Conservation (phyloP, 192 early-diverging fungal genomes). For the Mortierella antarctica region DNA sequence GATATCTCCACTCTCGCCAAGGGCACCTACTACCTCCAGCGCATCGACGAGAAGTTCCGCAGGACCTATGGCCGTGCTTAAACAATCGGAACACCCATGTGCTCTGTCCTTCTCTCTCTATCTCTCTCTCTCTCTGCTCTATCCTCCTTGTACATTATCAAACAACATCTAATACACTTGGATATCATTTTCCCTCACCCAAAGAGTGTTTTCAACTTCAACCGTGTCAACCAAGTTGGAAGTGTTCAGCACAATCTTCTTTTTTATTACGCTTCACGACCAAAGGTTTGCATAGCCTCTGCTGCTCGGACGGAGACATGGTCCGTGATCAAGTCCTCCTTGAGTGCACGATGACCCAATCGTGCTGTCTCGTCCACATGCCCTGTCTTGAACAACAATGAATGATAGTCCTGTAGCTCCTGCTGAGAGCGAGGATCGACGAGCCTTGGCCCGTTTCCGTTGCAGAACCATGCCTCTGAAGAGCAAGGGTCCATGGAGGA, state of each 20-base stretch:
- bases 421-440: background rate
- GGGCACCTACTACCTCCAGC: conserved; percentile 91
- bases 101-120: no score
- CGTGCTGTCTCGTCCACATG: background rate
- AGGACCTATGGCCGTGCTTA: conserved; percentile 80
- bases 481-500: background rate
- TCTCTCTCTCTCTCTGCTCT: no score
- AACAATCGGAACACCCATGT: background rate
- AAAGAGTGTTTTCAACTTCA: no score
- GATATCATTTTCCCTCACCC: no score
- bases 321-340: background rate
- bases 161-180: no score
- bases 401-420: no score
- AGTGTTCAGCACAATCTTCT: background rate
- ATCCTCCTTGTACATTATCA: no score
- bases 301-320: background rate
- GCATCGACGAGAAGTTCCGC: conserved; percentile 93
- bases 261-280: conserved; percentile 1
- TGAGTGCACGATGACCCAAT: background rate
- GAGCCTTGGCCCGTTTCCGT: background rate
- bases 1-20: conserved; percentile 66
- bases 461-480: background rate
- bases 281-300: background rate
- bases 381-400: background rate
- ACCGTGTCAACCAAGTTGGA: no score